Evolutionary conservation across 345 rosid species (phyloP).

Genomic region (Euclidium syriacum): DNA sequence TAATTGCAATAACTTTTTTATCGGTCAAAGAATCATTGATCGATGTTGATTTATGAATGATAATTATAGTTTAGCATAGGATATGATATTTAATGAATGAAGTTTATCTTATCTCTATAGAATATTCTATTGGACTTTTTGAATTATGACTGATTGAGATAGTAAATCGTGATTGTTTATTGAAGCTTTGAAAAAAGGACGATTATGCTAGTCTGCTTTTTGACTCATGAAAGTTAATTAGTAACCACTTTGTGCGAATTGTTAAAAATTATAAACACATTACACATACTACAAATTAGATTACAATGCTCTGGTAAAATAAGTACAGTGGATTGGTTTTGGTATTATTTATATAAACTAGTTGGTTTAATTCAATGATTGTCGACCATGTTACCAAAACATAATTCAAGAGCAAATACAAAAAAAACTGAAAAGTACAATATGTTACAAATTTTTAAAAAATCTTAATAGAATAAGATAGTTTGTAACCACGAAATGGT

Average conservation of each 20-base stretch:
- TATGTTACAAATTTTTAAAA: constrained; percentile 9
- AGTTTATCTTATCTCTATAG: constrained; percentile 21
- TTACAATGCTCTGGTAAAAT: background rate
- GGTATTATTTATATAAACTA: background rate
- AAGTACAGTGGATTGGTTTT: background rate
- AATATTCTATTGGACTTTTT: constrained; percentile 25
- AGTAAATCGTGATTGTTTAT: constrained; percentile 25
- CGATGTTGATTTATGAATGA: constrained; percentile 16
- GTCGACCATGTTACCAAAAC: constrained; percentile 16
- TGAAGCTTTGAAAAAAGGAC: constrained; percentile 1
- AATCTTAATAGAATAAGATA: constrained; percentile 3
- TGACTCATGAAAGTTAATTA: background rate
- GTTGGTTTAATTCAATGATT: constrained; percentile 15
- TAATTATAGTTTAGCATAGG: constrained; percentile 11
- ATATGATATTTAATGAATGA: constrained; percentile 17
- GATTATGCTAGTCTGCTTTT: constrained; percentile 8
- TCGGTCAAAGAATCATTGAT: constrained; percentile 22
- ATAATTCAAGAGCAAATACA: constrained; percentile 13
- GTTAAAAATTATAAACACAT: background rate
- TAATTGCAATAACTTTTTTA: background rate
- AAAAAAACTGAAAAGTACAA: background rate
- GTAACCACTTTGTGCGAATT: background rate
- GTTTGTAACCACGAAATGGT: constrained; percentile 15
- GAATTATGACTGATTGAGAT: constrained; percentile 23
- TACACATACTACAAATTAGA: background rate